Conservation (phyloP, 306 rosid species). For the Urtica urens region DNA sequence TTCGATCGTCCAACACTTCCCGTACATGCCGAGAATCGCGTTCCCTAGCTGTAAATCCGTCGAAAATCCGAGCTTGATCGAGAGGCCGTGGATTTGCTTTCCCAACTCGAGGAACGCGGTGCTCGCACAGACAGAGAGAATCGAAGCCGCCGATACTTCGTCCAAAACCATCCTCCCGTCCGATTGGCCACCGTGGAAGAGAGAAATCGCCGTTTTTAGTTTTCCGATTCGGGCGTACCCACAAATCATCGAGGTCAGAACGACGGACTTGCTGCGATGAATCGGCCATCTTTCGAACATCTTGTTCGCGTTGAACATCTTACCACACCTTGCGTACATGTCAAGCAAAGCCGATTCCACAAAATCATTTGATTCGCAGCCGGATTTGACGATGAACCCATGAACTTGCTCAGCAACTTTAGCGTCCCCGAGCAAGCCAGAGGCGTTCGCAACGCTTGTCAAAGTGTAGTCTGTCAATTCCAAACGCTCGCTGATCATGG, state of each 20-base stretch:
- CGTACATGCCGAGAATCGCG: constrained; percentile 70
- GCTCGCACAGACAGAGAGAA: constrained; percentile 58
- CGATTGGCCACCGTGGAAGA: constrained; percentile 34
- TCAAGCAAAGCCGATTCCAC: constrained; percentile 66
- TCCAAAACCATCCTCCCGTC: constrained; percentile 56
- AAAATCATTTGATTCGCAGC: constrained; percentile 44
- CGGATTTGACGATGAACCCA: constrained; percentile 57
- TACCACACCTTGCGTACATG: constrained; percentile 67
- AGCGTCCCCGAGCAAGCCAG: constrained; percentile 46
- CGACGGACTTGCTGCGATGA: constrained; percentile 30
- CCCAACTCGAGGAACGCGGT: constrained; percentile 69
- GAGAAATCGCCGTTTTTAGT: constrained; percentile 47
- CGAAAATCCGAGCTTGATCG: constrained; percentile 43
- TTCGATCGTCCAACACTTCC: constrained; percentile 68
- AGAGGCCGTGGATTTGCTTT: constrained; percentile 65
- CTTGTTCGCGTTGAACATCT: constrained; percentile 55
- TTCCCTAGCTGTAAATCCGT: constrained; percentile 56
- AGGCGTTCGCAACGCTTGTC: constrained; percentile 47
- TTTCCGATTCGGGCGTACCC: constrained; percentile 64
- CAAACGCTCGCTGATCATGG: constrained; percentile 39
- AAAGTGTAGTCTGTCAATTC: constrained; percentile 60
- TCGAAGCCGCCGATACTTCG: constrained; percentile 47
- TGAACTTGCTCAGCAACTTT: constrained; percentile 53
- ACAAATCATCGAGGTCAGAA: constrained; percentile 67
- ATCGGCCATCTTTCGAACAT: constrained; percentile 43